Conservation (phyloP, 306 rosid species). For the Medicago truncatula region MtrunA17r5.0-ANR NC_053044.1:31952501-31953000, state of each 20-base stretch:
- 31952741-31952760: neutral
- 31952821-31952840: conserved; percentile 3
- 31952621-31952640: neutral
- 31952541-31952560: neutral
- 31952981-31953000: neutral
- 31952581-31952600: neutral
- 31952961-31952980: neutral
- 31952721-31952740: neutral
- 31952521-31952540: neutral
- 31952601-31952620: neutral
- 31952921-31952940: neutral
- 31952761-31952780: neutral
- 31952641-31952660: neutral
- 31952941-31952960: neutral
- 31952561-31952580: neutral
- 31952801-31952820: accelerated
- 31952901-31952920: neutral
- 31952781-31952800: neutral
- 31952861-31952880: accelerated
- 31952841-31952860: neutral
- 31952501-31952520: neutral
- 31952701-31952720: neutral
- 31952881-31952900: neutral
- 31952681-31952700: neutral
- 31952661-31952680: too few relatives aligned